These are phyloP conservation scores for Haematococcus sp. DNA, from an alignment of 139 green algal species.

Conservation along the genomic window DNA sequence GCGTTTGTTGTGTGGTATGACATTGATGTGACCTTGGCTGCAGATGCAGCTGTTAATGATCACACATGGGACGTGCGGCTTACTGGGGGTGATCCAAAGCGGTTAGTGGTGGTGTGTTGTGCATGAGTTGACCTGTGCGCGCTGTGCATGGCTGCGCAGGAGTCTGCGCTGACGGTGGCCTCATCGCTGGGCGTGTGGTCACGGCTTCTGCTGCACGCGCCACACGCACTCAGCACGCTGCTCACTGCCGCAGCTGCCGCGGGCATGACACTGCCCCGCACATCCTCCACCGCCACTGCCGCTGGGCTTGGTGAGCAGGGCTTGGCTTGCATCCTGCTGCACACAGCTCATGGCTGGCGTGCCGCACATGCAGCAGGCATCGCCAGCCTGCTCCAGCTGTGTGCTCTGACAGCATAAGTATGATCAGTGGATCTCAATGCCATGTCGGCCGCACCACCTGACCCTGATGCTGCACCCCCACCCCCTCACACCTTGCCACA, in stretches of 20 bases:
- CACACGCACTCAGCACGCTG: constrained; percentile 42
- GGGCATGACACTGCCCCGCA: neutral
- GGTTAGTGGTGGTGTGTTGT: no score
- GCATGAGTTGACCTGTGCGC: neutral
- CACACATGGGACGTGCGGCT: no score
- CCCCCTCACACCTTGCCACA: no score
- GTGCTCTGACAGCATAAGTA: neutral
- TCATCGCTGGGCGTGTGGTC: constrained; percentile 60
- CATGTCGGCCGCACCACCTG: no score
- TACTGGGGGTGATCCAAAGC: no score
- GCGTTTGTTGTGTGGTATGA: no score
- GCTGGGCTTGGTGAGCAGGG: neutral
- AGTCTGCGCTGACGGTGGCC: constrained; percentile 58
- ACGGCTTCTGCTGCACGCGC: constrained; percentile 63
- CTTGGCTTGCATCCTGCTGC: neutral
- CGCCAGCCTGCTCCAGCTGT: neutral
- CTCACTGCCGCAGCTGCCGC: constrained; percentile 26
- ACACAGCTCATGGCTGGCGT: neutral
- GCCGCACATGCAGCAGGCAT: neutral
- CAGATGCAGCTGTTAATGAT: neutral
- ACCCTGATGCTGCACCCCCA: neutral
- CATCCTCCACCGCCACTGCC: neutral
- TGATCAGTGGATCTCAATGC: no score
- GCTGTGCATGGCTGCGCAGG: constrained; percentile 6
- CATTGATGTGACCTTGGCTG: no score